Conservation (phyloP, 2,329 filamentous ascomycete genomes). For the Colletotrichum sp. region DNA sequence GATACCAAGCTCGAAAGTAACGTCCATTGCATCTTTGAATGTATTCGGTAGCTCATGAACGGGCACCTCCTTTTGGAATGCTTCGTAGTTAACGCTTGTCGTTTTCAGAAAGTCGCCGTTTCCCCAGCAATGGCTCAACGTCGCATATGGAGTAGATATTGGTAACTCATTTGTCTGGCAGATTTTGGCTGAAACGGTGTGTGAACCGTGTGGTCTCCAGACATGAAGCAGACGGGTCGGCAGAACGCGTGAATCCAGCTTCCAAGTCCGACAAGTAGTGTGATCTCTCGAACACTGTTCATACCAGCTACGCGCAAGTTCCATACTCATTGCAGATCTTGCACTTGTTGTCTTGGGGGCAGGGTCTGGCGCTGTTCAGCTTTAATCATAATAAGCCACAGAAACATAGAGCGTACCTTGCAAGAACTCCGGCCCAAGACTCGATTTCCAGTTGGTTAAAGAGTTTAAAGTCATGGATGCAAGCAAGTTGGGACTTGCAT, state of each 20-base stretch:
- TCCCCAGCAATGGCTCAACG: background rate
- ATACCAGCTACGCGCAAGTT: background rate
- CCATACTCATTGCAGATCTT: background rate
- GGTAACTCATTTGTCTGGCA: background rate
- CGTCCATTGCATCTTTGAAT: background rate
- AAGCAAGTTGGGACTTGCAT: background rate
- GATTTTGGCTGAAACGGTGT: background rate
- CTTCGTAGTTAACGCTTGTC: too few relatives aligned
- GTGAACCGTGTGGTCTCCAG: background rate
- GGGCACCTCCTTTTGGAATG: background rate
- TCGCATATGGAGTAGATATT: background rate
- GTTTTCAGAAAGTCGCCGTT: background rate
- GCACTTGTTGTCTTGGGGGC: background rate
- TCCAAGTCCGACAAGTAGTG: background rate
- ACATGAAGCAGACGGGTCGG: background rate
- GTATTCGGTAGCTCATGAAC: background rate
- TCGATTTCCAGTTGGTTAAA: background rate
- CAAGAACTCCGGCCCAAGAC: background rate
- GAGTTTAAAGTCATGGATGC: background rate
- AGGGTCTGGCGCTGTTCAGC: background rate
- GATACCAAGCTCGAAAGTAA: background rate
- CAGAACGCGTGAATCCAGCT: background rate
- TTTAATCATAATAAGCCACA: rapidly evolving
- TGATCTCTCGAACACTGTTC: background rate
- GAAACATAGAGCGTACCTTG: background rate